Evolutionary conservation across 768 basidiomycete species (phyloP), one percentile per base, ranked within the genome.

Genomic region (Mycena indigotica): DNA sequence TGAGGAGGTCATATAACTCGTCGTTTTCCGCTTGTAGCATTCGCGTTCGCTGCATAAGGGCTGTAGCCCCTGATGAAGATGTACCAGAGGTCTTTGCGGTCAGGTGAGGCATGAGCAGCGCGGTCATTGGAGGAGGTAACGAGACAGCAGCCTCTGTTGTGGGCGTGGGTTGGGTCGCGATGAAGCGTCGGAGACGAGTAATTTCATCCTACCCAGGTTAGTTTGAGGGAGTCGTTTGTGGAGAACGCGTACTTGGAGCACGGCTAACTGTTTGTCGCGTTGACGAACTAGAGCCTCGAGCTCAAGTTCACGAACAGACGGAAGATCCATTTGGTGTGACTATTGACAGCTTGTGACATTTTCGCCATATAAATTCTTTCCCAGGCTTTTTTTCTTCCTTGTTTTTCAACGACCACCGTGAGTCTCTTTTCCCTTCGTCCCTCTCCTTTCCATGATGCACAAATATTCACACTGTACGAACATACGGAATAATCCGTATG

Each of bases 1-100:
- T 88, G 54, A 94, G 72, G 10, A 93, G 73, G 49, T 85, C 82
- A 68, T 93, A 94, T 17, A 94, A 70, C 61, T 94, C 92, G 63
- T 94, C 91, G 58, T 94, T 94, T 71, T 94, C 92, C 55, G 92
- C 88, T 68, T 94, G 92, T 10, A 94, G 75, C 17, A 86, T 71
- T 48, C 84, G 83, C 25, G 84, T 81, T 46, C 89, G 80, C 66
- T 93, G 91, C 0, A 84, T 88, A 56, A 94, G 79, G 0, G 91
- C 91, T n/a, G 85, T 77, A 35, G 83, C 73, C 28, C 74, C 70
- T 32, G 74, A 62, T 28, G 72, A 61, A 49, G 67, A 60, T 56
- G 69, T 57, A 46, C 64, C 61, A 64, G 69, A 63, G 16, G 77
- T 64, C n/a, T 72, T 68, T 52, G 75, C 73, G 63, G 79, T 77